These are phyloP conservation scores for Cercis canadensis DNA, from an alignment of 306 rosid species.

Conservation along the genomic window DNA sequence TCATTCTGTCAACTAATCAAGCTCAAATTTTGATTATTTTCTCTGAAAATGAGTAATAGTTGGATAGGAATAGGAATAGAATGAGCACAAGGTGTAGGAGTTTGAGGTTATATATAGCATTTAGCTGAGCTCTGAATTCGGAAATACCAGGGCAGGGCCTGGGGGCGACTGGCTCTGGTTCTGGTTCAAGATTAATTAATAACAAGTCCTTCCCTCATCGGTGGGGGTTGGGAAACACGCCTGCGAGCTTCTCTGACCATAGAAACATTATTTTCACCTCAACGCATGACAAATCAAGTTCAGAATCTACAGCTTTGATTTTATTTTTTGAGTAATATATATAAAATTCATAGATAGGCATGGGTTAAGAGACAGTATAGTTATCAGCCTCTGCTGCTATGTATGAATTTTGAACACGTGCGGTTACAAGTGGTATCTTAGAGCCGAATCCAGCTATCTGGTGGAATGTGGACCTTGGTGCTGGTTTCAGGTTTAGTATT, in stretches of 20 bases:
- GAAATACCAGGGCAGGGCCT: not conserved
- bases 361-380: conserved; percentile 19
- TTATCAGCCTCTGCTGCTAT: conserved; percentile 18
- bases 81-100: not conserved
- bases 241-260: conserved; percentile 43
- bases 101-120: conserved; percentile 43
- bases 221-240: conserved; percentile 61
- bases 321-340: not conserved
- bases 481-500: conserved; percentile 41
- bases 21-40: too few species aligned
- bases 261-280: conserved; percentile 52
- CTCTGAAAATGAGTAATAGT: too few species aligned
- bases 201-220: conserved; percentile 29
- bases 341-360: not conserved
- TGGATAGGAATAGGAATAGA: conserved; percentile 11
- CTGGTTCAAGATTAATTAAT: conserved; percentile 19
- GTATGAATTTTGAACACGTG: conserved; percentile 44
- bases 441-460: conserved; percentile 21
- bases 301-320: conserved; percentile 30
- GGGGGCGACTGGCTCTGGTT: not conserved
- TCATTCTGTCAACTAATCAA: conserved; percentile 57
- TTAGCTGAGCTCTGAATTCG: not conserved
- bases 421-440: conserved; percentile 37
- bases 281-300: conserved; percentile 44
- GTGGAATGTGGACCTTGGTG: conserved; percentile 17